Conservation (phyloP, 345 rosid genomes). For the Camelina sativa region DNA sequence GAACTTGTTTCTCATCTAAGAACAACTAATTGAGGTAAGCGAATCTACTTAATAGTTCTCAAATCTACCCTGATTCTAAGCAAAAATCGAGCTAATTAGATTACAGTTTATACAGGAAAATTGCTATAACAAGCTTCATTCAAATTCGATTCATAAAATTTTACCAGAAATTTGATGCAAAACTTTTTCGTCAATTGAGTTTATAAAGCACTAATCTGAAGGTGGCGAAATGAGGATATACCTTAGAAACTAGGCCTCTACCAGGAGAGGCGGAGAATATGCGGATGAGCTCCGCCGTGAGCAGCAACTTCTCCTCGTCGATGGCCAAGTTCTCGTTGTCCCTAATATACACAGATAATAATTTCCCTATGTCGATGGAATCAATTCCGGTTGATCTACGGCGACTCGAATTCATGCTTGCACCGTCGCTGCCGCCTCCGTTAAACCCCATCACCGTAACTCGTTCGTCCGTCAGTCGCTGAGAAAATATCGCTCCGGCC, state of each 20-base stretch:
- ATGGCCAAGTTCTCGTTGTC: conserved; percentile 56
- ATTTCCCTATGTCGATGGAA: conserved; percentile 46
- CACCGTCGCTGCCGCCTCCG: conserved; percentile 41
- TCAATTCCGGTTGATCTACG: conserved; percentile 43
- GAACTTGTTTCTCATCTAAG: neutral
- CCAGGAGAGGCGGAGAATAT: conserved; percentile 68
- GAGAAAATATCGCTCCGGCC: conserved; percentile 9
- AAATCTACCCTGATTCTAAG: neutral
- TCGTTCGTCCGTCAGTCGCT: neutral
- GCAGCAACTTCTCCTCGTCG: conserved; percentile 58
- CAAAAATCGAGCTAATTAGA: neutral
- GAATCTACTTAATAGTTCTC: neutral
- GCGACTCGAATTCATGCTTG: conserved; percentile 34
- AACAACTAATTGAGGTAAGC: conserved; percentile 11
- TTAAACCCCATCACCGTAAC: conserved; percentile 42
- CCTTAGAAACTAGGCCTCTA: conserved; percentile 66
- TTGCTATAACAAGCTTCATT: neutral
- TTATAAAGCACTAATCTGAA: neutral
- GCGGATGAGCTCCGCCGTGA: conserved; percentile 62
- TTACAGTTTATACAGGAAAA: neutral
- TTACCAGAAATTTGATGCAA: neutral
- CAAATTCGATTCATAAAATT: neutral
- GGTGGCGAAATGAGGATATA: conserved; percentile 15
- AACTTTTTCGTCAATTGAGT: neutral
- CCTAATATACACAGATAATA: conserved; percentile 61